A percentile compares a stretch with the other conserved stretches of the same genome.
Evolutionary conservation across 148 eudicot species (phyloP).

Genomic region (Rheum nobile): DNA sequence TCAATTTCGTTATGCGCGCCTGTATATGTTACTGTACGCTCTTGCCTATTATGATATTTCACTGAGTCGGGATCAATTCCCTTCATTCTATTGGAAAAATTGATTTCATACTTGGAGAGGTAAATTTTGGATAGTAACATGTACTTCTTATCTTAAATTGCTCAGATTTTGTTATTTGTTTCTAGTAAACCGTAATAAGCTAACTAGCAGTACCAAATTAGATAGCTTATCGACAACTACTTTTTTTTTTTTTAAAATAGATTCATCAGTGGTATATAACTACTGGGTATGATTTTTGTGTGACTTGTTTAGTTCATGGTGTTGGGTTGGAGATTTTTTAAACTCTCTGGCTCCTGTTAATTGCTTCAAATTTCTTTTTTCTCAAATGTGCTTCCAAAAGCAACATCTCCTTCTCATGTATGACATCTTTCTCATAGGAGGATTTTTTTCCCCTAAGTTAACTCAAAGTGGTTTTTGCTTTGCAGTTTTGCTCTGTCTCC

Average conservation of each 20-base stretch:
- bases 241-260: neutral
- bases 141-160: neutral
- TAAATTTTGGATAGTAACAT: neutral
- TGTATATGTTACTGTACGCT: neutral
- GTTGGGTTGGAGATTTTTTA: neutral
- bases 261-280: neutral
- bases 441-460: neutral
- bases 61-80: neutral
- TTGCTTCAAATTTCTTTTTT: neutral
- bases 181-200: neutral
- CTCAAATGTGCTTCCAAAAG: neutral
- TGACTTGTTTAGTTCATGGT: neutral
- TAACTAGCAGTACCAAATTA: neutral
- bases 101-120: neutral
- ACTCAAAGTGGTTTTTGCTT: slow-evolving; percentile 4
- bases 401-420: neutral
- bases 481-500: slow-evolving; percentile 31
- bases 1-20: slow-evolving; percentile 2
- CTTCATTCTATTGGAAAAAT: neutral
- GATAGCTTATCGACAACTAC: neutral
- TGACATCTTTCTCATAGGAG: neutral
- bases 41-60: neutral
- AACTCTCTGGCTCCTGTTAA: neutral
- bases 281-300: neutral
- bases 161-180: neutral